Base-by-base conservation (phyloP, 2,329 filamentous ascomycete species). In the Alternaria brassicicola region DNA sequence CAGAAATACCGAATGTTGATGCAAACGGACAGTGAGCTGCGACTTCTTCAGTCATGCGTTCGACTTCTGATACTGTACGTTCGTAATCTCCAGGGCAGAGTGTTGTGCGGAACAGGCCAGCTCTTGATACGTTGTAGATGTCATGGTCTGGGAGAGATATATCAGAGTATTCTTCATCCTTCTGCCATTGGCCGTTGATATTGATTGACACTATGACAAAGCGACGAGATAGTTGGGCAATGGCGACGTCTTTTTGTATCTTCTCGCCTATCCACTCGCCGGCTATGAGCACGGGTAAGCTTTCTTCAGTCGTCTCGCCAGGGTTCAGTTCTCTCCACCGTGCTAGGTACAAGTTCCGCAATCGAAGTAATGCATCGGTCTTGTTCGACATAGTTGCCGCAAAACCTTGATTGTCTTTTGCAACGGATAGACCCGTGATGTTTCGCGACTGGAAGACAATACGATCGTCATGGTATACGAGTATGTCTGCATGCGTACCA, bases 401-500 rank as follows among this genome's bases (percentile, higher is more conserved):
- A 42, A 75, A 74, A 2, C 66, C 67, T 12, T 54, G 43, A 13
- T 74, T 74, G 21, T 74, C 69, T 31, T 64, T 67, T 12, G 52
- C 45, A 9, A 52, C 9, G 17, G 60, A 47, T 12, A 74, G 57
- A 13, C 62, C 59, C 10, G 36, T 15, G 4, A 66, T 62, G 52
- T 73, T 72, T 2, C 67, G 67, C 2, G 67, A 71, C 26, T 75
- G 71, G 6, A 74, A 62, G 13, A 61, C 25, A 30, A 75, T 67
- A 12, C 21, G 61, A 17, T 71, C 31, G 41, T 70, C 57, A 9
- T 26, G 33, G 33, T 66, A 51, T 30, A 76, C 41, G 4, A 74
- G 59, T 5, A 76, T 73, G 41, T 75, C 72, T 30, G 67, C 68
- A 36, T 75, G 75, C 1, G 71, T 74, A 25, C 74, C 73, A 53